These are phyloP conservation scores for Arachnopeziza araneosa DNA, from an alignment of 2,329 filamentous ascomycete genomes.

Conservation along the genomic window DNA sequence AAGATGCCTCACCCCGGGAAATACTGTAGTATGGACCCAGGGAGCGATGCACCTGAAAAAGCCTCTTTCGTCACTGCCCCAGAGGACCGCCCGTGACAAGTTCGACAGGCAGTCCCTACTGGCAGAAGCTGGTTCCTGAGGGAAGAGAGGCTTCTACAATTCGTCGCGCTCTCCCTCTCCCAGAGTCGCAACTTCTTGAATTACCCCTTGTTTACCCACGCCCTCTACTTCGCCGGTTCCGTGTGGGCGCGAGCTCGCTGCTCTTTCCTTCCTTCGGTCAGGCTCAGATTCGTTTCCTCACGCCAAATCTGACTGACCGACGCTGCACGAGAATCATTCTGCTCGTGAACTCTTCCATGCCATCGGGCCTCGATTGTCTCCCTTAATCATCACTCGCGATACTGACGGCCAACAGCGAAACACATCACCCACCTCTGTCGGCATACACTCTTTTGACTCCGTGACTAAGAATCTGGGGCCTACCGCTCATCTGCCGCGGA, in stretches of 20 bases:
- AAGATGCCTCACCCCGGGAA: neutral
- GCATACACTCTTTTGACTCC: neutral
- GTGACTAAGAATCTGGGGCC: neutral
- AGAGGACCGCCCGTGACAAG: neutral
- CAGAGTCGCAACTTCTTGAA: neutral
- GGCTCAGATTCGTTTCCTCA: neutral
- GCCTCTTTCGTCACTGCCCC: neutral
- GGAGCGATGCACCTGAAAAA: neutral
- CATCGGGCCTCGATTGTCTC: neutral
- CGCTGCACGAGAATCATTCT: neutral
- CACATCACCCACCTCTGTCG: neutral
- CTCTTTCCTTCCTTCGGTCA: neutral
- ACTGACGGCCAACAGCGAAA: neutral
- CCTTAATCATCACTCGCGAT: neutral
- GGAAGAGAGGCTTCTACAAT: too few relatives aligned
- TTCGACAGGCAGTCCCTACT: neutral
- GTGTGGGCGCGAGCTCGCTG: neutral
- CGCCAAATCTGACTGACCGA: neutral
- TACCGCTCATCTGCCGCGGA: neutral
- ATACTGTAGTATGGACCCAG: too few relatives aligned
- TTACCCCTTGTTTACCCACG: neutral
- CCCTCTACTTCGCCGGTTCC: neutral
- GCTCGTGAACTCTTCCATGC: neutral
- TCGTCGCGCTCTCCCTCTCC: too few relatives aligned
- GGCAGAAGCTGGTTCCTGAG: too few relatives aligned